Evolutionary conservation across 306 rosid genomes (phyloP).

Genomic region (Oxytropis ochrocephala): DNA sequence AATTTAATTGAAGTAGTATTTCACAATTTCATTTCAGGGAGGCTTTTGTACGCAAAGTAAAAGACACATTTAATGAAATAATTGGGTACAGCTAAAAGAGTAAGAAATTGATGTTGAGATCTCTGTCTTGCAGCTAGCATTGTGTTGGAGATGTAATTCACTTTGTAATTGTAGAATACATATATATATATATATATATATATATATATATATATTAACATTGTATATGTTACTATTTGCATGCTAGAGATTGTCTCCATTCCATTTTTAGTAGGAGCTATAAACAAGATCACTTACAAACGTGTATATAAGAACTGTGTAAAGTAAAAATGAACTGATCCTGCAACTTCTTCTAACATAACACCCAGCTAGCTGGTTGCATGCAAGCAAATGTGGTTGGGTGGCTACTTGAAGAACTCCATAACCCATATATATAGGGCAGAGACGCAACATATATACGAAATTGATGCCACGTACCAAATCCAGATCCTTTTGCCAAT

Average conservation of each 20-base stretch:
- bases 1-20: neutral
- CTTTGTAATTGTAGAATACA: too few relatives aligned
- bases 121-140: too few relatives aligned
- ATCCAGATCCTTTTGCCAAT: conserved; percentile 25
- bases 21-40: conserved; percentile 49
- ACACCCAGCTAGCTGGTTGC: too few relatives aligned
- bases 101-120: conserved; percentile 23
- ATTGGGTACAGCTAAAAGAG: conserved; percentile 65
- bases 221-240: neutral
- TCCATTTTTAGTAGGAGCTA: neutral
- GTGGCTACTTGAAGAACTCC: conserved; percentile 26
- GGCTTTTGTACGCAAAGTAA: conserved; percentile 52
- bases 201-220: neutral
- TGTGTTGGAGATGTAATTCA: too few relatives aligned
- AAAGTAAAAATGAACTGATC: too few relatives aligned
- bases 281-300: too few relatives aligned
- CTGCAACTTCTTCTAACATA: too few relatives aligned
- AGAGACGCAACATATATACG: conserved; percentile 4
- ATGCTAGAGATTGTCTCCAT: neutral
- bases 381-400: too few relatives aligned
- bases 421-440: conserved; percentile 28
- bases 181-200: too few relatives aligned
- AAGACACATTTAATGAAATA: conserved; percentile 49
- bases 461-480: conserved; percentile 14
- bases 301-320: too few relatives aligned